Evolutionary conservation across 495 filamentous ascomycete genomes (phyloP), one percentile per base, ranked within the genome.

Genomic region (Aspergillus bertholletiae): DNA sequence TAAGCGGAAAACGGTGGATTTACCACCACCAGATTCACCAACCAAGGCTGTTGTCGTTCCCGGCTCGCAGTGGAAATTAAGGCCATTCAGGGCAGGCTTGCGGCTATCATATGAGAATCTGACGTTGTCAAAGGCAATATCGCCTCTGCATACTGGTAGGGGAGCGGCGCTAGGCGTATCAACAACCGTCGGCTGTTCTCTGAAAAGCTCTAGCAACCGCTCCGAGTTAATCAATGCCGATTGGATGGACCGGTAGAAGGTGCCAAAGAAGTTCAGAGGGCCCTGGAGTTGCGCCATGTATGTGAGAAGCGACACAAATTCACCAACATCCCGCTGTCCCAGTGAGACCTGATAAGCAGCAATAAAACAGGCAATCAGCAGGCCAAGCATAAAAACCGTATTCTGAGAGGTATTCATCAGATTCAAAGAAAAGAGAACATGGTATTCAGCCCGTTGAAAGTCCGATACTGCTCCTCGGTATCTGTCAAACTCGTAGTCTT

Each of bases 161-260:
- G 78, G 69, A 22, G 68, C 62, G 8, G 82, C 84, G 44, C 65
- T 54, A 0, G 83, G 77, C 11, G 74, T 75, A 66, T 96, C 92
- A 3, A 90, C 78, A 41, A 98, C 94, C 0, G 92, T 96, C 6
- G 94, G 94, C 58, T 90, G 84, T 64, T 93, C 89, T 64, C 95
- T 94, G 79, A 98, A 98, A 32, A 97, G 74, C 67, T 98, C 95
- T 47, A 98, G 76, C 73, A 97, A 84, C 3, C 94, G 84, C 75
- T 98, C 94, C 7, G 91, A 90, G 57, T 96, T 97, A 64, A 98
- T 97, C 88, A 98, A 87, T 48, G 92, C 89, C 32, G 90, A 91
- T 71, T 97, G 94, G 20, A 97, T 94, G 54, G 90, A 93, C 34
- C 94, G 83, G 67, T 97, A 98, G 71, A 98, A 97, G 0, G 94